A percentile compares a stretch with the other conserved stretches of the same genome.
These are phyloP conservation scores for Psilocybe sp. DNA, from an alignment of 768 basidiomycete genomes.

Conservation along the genomic window DNA sequence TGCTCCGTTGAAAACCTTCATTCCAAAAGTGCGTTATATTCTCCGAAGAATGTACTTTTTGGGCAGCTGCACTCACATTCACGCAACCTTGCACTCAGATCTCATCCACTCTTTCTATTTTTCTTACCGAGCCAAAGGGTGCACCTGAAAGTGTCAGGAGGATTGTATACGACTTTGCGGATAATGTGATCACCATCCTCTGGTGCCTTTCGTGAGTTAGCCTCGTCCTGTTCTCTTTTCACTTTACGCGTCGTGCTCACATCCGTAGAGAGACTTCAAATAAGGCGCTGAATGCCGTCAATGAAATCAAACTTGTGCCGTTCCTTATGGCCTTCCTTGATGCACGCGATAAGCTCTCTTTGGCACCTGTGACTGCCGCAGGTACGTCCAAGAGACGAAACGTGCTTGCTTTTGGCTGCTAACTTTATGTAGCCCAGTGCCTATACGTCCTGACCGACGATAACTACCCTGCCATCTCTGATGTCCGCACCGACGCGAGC, in stretches of 20 bases:
- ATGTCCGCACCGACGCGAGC: constrained; percentile 55
- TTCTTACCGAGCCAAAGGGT: constrained; percentile 56
- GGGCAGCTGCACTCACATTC: constrained; percentile 1
- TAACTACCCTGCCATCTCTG: constrained; percentile 71
- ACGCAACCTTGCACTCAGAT: constrained; percentile 51
- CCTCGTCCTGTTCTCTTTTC: background rate
- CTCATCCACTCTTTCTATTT: constrained; percentile 66
- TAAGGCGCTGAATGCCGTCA: constrained; percentile 86
- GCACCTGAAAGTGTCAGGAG: constrained; percentile 69
- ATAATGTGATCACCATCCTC: constrained; percentile 87
- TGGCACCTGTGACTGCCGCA: constrained; percentile 74
- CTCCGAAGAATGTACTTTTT: background rate
- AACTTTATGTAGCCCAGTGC: constrained; percentile 65
- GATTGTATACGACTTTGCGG: constrained; percentile 83
- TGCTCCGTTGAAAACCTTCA: constrained; percentile 67
- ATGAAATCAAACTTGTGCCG: constrained; percentile 71
- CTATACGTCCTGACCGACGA: constrained; percentile 92
- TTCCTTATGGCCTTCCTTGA: constrained; percentile 91
- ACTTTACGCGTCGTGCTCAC: constrained; percentile 17
- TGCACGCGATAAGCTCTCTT: constrained; percentile 64
- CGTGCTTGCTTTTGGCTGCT: background rate
- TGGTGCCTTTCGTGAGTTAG: constrained; percentile 91
- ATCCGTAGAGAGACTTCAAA: constrained; percentile 81
- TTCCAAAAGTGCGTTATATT: constrained; percentile 62
- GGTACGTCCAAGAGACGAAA: constrained; percentile 41